Base-by-base conservation (phyloP, 345 rosid genomes). In the Eucalyptus guilfoylei region DNA sequence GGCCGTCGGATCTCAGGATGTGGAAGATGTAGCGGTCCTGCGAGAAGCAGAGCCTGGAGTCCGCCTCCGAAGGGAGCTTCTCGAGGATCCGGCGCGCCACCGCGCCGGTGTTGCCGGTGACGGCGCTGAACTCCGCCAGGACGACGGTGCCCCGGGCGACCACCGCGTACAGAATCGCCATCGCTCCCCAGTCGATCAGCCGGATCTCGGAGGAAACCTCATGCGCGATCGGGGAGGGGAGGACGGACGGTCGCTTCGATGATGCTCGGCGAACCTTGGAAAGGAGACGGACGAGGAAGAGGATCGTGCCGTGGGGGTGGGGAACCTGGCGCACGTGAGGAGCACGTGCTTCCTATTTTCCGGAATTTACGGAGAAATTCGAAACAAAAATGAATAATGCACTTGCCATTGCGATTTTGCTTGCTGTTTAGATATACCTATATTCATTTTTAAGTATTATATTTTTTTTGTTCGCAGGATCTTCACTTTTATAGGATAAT, bases 11-110 rank as follows among this genome's bases (percentile, higher is more conserved):
- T 95, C 98, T 95, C 89, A 97, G 97, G 45, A 98, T 95, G 90
- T 98, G 99, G 92, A 98, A 98, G 91, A 97, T 97, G 88, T 93
- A 98, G 17, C 96, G 96, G 86, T 98, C 99, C 93, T 98, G 99
- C 3, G 99, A 97, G 94, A 97, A 97, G 90, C 99, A 98, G 30
- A 96, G 94, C 91, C 98, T 92, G 49, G 96, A 92, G 80, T 97
- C 96, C 86, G 94, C 93, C 90, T 90, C 97, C 85, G 91, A 90
- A 37, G 96, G 98, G 14, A 98, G 95, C 91, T 96, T 98, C 96
- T 98, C 98, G 49, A 98, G 94, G 89, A 98, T 95, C 94, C 99
- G 93, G 44, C 99, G 90, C 17, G 95, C 95, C 52, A 98, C 97
- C 26, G 99, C 97, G 88, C 99, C 99, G 5, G 96, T 90, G 92